Evolutionary conservation across 345 rosid genomes (phyloP).

Genomic region (Pistacia vera): DNA sequence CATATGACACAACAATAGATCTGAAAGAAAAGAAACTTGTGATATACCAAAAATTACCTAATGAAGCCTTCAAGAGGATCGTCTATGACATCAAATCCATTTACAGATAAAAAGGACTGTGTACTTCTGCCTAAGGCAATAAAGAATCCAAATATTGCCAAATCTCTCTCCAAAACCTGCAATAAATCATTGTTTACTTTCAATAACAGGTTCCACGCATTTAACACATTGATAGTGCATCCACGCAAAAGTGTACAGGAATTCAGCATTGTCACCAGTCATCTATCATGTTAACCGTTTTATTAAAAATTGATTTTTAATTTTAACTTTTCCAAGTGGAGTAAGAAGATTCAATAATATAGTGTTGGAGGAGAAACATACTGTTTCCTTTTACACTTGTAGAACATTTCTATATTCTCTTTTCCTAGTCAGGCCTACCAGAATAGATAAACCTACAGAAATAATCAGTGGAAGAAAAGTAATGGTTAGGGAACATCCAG

Average conservation of each 20-base stretch:
- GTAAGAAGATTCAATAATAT: neutral
- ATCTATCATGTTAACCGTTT: neutral
- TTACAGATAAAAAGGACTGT: slow-evolving; percentile 64
- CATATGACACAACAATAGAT: slow-evolving; percentile 9
- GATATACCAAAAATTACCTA: slow-evolving; percentile 51
- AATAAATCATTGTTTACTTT: slow-evolving; percentile 28
- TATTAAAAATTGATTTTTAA: neutral
- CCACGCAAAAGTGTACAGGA: slow-evolving; percentile 9
- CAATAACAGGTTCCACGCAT: slow-evolving; percentile 13
- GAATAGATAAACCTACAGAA: neutral
- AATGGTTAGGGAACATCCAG: neutral
- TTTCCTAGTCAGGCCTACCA: slow-evolving; percentile 5
- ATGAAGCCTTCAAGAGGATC: slow-evolving; percentile 72
- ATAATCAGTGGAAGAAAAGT: neutral
- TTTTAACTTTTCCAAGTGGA: neutral
- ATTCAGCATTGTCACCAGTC: slow-evolving; percentile 12
- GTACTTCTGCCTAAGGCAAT: slow-evolving; percentile 92
- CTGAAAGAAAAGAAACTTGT: slow-evolving; percentile 5
- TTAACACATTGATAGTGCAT: neutral
- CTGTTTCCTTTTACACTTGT: neutral
- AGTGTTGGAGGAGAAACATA: too few species aligned
- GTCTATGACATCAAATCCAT: slow-evolving; percentile 67
- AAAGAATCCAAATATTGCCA: slow-evolving; percentile 98
- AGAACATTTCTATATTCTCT: neutral
- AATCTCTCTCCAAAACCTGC: slow-evolving; percentile 94